Evolutionary conservation across 257 asterid species (phyloP), one percentile per base, ranked within the genome.

Genomic region (Hygrophila difformis): DNA sequence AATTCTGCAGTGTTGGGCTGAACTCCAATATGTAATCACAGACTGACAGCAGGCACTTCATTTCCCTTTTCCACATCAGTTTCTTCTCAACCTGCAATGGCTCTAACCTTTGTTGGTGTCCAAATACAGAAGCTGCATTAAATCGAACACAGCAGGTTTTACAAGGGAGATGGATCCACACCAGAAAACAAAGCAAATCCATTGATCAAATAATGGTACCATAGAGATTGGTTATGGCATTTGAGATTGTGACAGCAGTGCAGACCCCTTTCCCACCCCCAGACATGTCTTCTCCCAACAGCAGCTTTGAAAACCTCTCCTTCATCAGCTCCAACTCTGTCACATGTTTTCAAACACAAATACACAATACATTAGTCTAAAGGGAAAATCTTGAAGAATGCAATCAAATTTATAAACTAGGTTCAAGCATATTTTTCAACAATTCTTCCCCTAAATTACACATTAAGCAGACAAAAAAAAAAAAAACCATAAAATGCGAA

Each of bases 251-350:
- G 1, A 80, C 79, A 37, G 95, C 89, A 33, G 87, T 72, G 55
- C 75, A 67, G 2, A 82, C 96, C 0, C 98, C 96, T 68, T 77
- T 86, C 2, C 92, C 99, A 51, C 94, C 51, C 45, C 99, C 99
- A 51, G 96, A 86, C 94, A 86, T 86, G 66, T 91, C 99, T 38
- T 82, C 89, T 17, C 99, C 99, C 11, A 91, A 49, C 42, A 91
- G 51, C 56, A 91, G 69, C 78, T 64, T 75, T 21, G 99, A 78
- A 64, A 82, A 86, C 54, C 88, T 74, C 72, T 91, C 95, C 65
- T 82, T 91, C 96, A 91, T 91, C 89, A 80, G 44, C 55, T 86
- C 96, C 9, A 79, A 60, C 68, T 85, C 98, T 80, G 67, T 40
- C 38, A 61, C n/a, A 13, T 15, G 42, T 45, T 18, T 40, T 11